Conservation (phyloP, 129 eudicot species). For the Pseudognaphalium luteoalbum region DNA sequence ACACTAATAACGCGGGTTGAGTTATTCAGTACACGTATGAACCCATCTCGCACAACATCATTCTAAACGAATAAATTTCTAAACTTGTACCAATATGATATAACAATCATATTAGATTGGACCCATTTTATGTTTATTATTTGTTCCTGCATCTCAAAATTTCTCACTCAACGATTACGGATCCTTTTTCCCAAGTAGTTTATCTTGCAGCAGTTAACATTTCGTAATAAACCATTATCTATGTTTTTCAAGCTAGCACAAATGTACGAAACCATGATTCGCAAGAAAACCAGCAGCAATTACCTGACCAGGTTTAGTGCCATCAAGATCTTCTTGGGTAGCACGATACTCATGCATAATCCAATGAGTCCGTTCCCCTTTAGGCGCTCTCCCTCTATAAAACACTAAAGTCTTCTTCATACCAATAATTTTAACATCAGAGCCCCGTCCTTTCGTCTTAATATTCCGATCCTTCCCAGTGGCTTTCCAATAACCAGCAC, state of each 20-base stretch:
- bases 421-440: conserved; percentile 41
- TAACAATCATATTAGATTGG: neutral
- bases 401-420: conserved; percentile 70
- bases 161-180: neutral
- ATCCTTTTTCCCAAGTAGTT: neutral
- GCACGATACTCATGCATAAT: conserved; percentile 80
- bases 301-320: conserved; percentile 65
- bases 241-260: neutral
- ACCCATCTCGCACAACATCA: neutral
- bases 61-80: neutral
- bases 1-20: neutral
- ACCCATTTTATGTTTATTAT: neutral
- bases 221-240: neutral
- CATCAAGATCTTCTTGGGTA: conserved; percentile 64
- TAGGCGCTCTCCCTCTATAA: conserved; percentile 72
- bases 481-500: conserved; percentile 70
- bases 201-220: neutral
- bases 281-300: neutral
- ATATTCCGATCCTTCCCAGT: conserved; percentile 75
- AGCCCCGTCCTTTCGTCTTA: conserved; percentile 37
- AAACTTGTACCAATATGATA: neutral
- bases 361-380: conserved; percentile 70
- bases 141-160: neutral
- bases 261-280: neutral
- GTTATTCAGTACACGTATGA: neutral